Conservation (phyloP, 1,139 yeast genomes). For the Pichia sp. region DNA sequence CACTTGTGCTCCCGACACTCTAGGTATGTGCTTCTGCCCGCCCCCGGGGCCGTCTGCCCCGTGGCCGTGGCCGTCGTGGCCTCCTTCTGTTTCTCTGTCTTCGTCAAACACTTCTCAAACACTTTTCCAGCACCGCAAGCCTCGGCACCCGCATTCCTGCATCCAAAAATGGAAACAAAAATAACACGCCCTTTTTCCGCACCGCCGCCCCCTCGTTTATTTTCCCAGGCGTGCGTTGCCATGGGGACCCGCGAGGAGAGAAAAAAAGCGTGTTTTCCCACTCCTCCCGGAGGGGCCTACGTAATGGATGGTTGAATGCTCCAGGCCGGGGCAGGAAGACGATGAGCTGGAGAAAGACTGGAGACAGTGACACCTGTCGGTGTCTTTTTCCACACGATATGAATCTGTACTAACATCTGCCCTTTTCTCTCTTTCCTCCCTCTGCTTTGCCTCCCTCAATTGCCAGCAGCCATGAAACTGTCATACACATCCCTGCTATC, state of each 20-base stretch:
- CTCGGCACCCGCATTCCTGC: neutral
- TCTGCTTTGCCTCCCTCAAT: neutral
- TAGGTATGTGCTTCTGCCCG: neutral
- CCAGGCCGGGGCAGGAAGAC: too few species aligned
- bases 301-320: too few species aligned
- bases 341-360: too few species aligned
- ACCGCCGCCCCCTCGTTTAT: neutral
- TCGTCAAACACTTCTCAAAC: neutral
- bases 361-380: too few species aligned
- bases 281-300: neutral
- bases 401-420: constrained; percentile 12
- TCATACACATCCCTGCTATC: constrained; percentile 26
- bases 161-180: neutral
- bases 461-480: constrained; percentile 34
- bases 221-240: neutral
- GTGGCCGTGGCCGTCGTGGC: neutral
- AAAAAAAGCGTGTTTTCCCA: neutral
- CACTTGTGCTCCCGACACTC: neutral
- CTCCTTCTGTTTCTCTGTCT: neutral
- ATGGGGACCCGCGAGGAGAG: neutral
- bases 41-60: neutral
- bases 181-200: neutral
- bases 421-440: neutral
- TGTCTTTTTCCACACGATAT: neutral
- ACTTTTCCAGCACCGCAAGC: neutral